Conservation (phyloP, 371 early-diverging fungal species). For the Mortierella sp. region DNA sequence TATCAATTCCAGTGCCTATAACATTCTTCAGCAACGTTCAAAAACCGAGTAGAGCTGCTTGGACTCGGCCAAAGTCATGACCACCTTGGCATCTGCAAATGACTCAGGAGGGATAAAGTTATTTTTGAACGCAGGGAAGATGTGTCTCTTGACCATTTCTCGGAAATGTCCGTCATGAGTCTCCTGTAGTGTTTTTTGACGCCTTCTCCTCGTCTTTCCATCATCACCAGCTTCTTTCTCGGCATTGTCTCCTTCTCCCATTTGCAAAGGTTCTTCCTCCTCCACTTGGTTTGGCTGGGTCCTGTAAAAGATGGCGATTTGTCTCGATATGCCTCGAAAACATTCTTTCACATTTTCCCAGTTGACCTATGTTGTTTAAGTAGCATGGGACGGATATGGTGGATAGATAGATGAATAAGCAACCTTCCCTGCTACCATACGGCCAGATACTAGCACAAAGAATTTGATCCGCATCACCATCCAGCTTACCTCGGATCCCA, state of each 20-base stretch:
- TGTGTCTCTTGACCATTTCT: conserved; percentile 51
- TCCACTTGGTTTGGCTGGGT: conserved; percentile 66
- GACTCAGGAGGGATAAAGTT: conserved; percentile 70
- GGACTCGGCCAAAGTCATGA: conserved; percentile 82
- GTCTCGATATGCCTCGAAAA: conserved; percentile 75
- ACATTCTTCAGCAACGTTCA: conserved; percentile 83
- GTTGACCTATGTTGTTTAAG: conserved; percentile 70
- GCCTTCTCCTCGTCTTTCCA: conserved; percentile 15
- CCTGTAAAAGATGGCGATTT: conserved; percentile 83
- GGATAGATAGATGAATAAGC: too few relatives aligned
- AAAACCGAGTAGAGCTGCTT: conserved; percentile 94
- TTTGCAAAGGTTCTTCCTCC: not conserved
- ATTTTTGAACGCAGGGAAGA: conserved; percentile 82
- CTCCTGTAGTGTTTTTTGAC: conserved; percentile 31
- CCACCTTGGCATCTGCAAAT: conserved; percentile 59
- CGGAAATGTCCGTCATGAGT: conserved; percentile 37
- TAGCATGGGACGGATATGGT: not conserved
- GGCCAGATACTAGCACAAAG: too few relatives aligned
- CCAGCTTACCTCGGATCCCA: conserved; percentile 75
- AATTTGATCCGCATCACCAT: not conserved
- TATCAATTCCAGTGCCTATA: too few relatives aligned
- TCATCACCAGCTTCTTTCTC: conserved; percentile 13
- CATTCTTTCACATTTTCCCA: conserved; percentile 87
- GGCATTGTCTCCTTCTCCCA: conserved; percentile 7
- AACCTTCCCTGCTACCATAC: too few relatives aligned